Evolutionary conservation across 345 rosid genomes (phyloP).

Genomic region (Citrus mangshanensis): DNA sequence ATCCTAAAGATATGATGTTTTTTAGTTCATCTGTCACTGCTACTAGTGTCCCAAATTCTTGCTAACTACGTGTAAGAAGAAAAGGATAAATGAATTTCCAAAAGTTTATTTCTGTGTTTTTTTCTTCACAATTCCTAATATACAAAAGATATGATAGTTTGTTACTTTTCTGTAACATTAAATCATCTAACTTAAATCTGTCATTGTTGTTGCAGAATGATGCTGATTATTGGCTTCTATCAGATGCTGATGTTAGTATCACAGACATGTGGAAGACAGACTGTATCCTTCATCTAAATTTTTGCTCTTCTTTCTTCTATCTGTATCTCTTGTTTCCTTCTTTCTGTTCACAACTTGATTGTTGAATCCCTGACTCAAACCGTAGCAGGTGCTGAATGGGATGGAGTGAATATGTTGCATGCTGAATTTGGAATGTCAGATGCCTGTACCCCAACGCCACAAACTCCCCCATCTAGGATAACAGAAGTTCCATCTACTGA

Average conservation of each 20-base stretch:
- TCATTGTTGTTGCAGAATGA: constrained; percentile 55
- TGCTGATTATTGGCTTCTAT: constrained; percentile 87
- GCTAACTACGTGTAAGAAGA: neutral
- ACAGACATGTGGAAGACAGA: constrained; percentile 93
- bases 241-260: constrained; percentile 80
- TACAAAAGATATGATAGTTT: neutral
- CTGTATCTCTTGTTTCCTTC: neutral
- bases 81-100: neutral
- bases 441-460: constrained; percentile 44
- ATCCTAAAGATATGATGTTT: neutral
- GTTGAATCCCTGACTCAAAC: constrained; percentile 44
- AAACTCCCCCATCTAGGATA: constrained; percentile 44
- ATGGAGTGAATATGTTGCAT: constrained; percentile 34
- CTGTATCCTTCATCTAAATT: constrained; percentile 62
- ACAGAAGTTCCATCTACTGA: constrained; percentile 37
- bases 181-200: neutral
- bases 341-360: neutral
- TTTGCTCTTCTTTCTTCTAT: constrained; percentile 1
- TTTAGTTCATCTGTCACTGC: neutral
- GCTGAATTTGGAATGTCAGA: constrained; percentile 60
- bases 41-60: neutral
- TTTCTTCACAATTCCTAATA: neutral
- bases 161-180: constrained; percentile 2
- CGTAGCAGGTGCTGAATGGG: constrained; percentile 68
- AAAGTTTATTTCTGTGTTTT: neutral